phyloP scores from a whole-genome alignment of 108 stramenopile species.

The Parietichytrium sp. region DNA sequence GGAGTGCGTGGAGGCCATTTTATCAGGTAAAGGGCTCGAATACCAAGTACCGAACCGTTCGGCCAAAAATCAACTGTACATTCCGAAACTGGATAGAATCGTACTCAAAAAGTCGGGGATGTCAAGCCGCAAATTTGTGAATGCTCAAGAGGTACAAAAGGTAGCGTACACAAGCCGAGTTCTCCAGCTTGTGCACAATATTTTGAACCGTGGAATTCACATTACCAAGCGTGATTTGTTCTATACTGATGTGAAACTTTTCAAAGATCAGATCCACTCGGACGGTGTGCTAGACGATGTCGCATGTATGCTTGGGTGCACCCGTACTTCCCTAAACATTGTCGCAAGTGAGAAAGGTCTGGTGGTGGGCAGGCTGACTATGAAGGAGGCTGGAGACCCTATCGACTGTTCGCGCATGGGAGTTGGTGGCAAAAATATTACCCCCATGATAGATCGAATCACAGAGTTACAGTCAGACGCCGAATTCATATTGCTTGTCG shows the following conservation, averaged over 20 bases:
- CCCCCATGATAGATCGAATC: conserved; percentile 95
- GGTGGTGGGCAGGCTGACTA: conserved; percentile 82
- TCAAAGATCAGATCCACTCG: conserved; percentile 85
- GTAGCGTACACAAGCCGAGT: conserved; percentile 90
- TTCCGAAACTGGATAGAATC: conserved; percentile 80
- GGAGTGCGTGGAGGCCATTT: conserved; percentile 48
- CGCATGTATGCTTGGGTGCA: conserved; percentile 91
- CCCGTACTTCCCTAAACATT: conserved; percentile 88
- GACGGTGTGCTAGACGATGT: conserved; percentile 93
- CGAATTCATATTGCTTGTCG: conserved; percentile 90
- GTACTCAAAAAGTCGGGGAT: conserved; percentile 37
- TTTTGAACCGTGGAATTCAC: conserved; percentile 84
- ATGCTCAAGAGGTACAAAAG: conserved; percentile 75
- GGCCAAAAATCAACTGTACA: conserved; percentile 83
- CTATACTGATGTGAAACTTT: conserved; percentile 92
- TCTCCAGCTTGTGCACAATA: conserved; percentile 85
- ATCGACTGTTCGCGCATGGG: conserved; percentile 88
- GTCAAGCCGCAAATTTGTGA: conserved; percentile 68
- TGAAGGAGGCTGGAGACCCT: conserved; percentile 87
- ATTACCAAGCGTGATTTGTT: conserved; percentile 98
- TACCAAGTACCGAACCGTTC: conserved; percentile 77
- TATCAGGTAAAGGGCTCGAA: conserved; percentile 65
- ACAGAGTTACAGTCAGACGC: conserved; percentile 85
- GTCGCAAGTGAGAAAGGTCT: conserved; percentile 95
- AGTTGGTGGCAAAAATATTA: conserved; percentile 94